phyloP scores from a whole-genome alignment of 306 rosid species.

The Cicer cuneatum region DNA sequence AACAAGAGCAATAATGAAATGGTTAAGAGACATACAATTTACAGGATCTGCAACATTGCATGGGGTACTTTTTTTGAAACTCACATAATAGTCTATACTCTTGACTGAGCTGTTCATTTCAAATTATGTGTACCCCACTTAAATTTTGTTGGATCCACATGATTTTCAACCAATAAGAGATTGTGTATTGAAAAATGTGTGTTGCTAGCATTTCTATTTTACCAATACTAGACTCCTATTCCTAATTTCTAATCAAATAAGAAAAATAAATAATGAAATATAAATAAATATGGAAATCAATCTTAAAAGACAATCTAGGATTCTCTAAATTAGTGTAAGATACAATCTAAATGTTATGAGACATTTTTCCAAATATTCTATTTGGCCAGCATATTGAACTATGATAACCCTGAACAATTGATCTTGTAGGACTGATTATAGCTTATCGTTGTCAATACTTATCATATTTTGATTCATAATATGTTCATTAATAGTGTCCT shows the following conservation, averaged over 20 bases:
- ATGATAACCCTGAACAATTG: slow-evolving; percentile 26
- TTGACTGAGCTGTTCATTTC: slow-evolving; percentile 32
- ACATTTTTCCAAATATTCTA: background rate
- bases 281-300: background rate
- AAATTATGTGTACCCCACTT: no score
- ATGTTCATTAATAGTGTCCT: slow-evolving; percentile 29
- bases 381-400: slow-evolving; percentile 18
- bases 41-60: slow-evolving; percentile 98
- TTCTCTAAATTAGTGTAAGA: background rate
- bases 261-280: slow-evolving; percentile 4
- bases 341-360: background rate
- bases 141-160: no score
- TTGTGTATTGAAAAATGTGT: no score
- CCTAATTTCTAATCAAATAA: slow-evolving; percentile 4
- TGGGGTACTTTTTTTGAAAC: slow-evolving; percentile 68
- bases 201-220: no score
- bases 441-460: slow-evolving; percentile 20
- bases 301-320: background rate
- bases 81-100: slow-evolving; percentile 24
- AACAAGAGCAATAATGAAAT: slow-evolving; percentile 88
- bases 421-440: slow-evolving; percentile 30
- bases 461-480: slow-evolving; percentile 28
- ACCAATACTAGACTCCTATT: background rate
- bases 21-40: slow-evolving; percentile 78
- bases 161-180: no score